Conservation (phyloP, 176 grass and related monocot genomes). For the maize (Zea mays) region DNA sequence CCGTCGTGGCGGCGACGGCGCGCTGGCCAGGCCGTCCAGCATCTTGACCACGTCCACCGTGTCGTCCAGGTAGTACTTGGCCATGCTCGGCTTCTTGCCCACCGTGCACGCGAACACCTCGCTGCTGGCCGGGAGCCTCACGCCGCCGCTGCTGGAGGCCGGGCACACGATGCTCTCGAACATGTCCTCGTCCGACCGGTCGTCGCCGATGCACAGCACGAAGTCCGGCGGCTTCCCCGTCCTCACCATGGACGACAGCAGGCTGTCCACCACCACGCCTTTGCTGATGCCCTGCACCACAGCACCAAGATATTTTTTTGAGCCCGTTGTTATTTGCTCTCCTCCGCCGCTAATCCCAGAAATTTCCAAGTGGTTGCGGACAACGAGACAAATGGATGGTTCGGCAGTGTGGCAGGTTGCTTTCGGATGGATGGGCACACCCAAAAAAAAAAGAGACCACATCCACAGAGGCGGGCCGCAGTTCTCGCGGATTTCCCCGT, state of each 20-base stretch:
- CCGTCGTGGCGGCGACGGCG: slow-evolving; percentile 30
- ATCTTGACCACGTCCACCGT: slow-evolving; percentile 90
- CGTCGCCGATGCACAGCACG: slow-evolving; percentile 85
- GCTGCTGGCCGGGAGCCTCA: slow-evolving; percentile 50
- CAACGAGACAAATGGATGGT: slow-evolving; percentile 11
- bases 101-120: slow-evolving; percentile 98
- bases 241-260: slow-evolving; percentile 60
- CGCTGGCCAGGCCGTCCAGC: slow-evolving; percentile 70
- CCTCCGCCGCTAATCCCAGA: too few relatives aligned
- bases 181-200: slow-evolving; percentile 97
- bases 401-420: slow-evolving; percentile 12
- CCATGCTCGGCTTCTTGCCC: slow-evolving; percentile 95
- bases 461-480: too few relatives aligned
- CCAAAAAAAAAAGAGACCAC: too few relatives aligned
- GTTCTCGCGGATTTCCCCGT: slow-evolving; percentile 17
- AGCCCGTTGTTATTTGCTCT: too few relatives aligned
- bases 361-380: slow-evolving; percentile 23
- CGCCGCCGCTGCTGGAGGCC: slow-evolving; percentile 33
- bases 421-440: neutral
- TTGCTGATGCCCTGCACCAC: slow-evolving; percentile 85
- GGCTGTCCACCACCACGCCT: slow-evolving; percentile 66
- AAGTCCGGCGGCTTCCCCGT: slow-evolving; percentile 64
- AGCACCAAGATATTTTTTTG: too few relatives aligned
- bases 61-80: slow-evolving; percentile 95
- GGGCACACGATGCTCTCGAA: slow-evolving; percentile 87